These are phyloP conservation scores for Inga laurina DNA, from an alignment of 306 rosid species.

Conservation along the genomic window DNA sequence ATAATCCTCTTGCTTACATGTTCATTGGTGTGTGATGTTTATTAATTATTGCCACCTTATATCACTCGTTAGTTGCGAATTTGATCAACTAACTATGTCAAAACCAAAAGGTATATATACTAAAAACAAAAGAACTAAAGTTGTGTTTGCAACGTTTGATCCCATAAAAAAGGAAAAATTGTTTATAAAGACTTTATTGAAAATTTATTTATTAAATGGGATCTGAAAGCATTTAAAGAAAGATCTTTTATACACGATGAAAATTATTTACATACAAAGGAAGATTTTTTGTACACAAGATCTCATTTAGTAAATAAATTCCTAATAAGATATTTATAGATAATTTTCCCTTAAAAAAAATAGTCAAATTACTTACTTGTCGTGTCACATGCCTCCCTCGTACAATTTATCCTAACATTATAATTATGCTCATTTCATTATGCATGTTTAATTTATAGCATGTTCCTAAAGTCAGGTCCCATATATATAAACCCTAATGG, in stretches of 20 bases:
- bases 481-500: not conserved
- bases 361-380: not conserved
- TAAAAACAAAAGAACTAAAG: not conserved
- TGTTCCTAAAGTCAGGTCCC: conserved; percentile 10
- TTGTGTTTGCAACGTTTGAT: not conserved
- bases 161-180: not conserved
- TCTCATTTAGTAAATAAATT: too few species aligned
- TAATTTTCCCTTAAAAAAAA: too few species aligned
- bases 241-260: too few species aligned
- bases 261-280: too few species aligned
- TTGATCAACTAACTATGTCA: not conserved
- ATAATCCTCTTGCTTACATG: not conserved
- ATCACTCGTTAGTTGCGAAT: not conserved
- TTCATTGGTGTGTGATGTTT: too few species aligned
- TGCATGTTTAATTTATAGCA: not conserved
- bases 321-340: too few species aligned
- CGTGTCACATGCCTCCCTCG: not conserved
- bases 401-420: not conserved
- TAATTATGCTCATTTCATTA: not conserved
- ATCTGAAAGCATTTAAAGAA: too few species aligned
- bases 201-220: too few species aligned
- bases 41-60: not conserved
- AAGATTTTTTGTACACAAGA: too few species aligned
- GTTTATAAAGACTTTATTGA: too few species aligned
- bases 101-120: not conserved